Conservation (phyloP, 2,329 filamentous ascomycete species). For the Cladosporium velox region DNA sequence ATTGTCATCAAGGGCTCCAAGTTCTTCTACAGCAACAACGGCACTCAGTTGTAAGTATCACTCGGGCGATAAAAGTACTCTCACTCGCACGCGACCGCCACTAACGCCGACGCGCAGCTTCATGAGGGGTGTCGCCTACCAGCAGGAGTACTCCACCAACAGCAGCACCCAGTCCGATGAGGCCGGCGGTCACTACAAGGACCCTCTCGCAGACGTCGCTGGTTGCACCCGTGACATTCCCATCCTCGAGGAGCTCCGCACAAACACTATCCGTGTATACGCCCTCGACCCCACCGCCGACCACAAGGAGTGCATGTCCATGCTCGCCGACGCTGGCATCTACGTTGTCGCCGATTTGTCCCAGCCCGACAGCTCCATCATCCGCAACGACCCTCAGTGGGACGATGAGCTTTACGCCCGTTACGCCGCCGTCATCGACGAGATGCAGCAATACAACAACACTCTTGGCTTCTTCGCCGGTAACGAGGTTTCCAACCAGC, state of each 20-base stretch:
- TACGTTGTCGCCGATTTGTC: slow-evolving; percentile 92
- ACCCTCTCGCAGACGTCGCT: slow-evolving; percentile 74
- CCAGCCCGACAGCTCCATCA: slow-evolving; percentile 78
- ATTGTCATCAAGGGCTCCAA: slow-evolving; percentile 78
- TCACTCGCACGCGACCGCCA: not conserved
- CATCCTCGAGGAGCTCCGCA: slow-evolving; percentile 73
- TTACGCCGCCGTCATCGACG: slow-evolving; percentile 83
- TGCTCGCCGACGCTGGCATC: slow-evolving; percentile 82
- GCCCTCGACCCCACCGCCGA: slow-evolving; percentile 78
- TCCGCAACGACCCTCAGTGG: slow-evolving; percentile 78
- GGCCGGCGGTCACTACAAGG: slow-evolving; percentile 65
- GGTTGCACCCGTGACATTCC: slow-evolving; percentile 84
- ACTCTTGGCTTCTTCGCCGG: slow-evolving; percentile 97
- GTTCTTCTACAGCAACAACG: slow-evolving; percentile 86
- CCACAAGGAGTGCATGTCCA: slow-evolving; percentile 81
- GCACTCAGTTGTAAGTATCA: slow-evolving; percentile 65
- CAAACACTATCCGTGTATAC: slow-evolving; percentile 95
- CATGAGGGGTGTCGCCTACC: slow-evolving; percentile 94
- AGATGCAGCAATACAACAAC: slow-evolving; percentile 80
- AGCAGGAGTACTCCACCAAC: slow-evolving; percentile 63
- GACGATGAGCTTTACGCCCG: slow-evolving; percentile 73
- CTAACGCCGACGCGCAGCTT: slow-evolving; percentile 51
- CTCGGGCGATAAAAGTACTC: not conserved
- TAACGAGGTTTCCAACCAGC: slow-evolving; percentile 91
- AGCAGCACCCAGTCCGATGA: slow-evolving; percentile 50